phyloP scores from a whole-genome alignment of 495 filamentous ascomycete genomes.

The Hypoxylon crocopeplum region DNA sequence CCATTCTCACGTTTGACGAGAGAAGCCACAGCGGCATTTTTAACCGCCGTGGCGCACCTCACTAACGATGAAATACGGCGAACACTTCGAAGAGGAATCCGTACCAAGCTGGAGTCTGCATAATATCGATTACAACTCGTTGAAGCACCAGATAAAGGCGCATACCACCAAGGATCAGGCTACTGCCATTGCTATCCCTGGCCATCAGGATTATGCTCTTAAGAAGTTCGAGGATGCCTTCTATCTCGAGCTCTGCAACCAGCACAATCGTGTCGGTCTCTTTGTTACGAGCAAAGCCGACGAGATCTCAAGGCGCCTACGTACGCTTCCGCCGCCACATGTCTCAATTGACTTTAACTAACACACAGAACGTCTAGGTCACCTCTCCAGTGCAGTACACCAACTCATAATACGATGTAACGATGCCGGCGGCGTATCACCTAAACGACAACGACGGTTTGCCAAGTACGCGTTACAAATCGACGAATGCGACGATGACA shows the following conservation, averaged over 20 bases:
- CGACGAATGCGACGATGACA: conserved; percentile 66
- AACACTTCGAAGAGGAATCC: conserved; percentile 64
- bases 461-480: conserved; percentile 57
- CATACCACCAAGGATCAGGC: conserved; percentile 67
- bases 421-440: conserved; percentile 40
- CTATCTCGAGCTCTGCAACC: conserved; percentile 64
- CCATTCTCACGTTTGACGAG: background rate
- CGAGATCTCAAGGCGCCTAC: conserved; percentile 67
- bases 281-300: conserved; percentile 76
- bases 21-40: conserved; percentile 9
- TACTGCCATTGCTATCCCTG: conserved; percentile 71
- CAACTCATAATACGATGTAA: conserved; percentile 54
- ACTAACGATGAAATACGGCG: conserved; percentile 70
- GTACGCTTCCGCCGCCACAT: conserved; percentile 47
- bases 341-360: conserved; percentile 25
- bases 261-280: conserved; percentile 71
- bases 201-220: conserved; percentile 58
- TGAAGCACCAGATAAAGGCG: conserved; percentile 75
- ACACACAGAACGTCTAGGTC: conserved; percentile 42
- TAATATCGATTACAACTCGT: conserved; percentile 79
- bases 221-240: conserved; percentile 67
- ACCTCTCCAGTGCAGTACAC: conserved; percentile 59
- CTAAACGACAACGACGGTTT: conserved; percentile 50
- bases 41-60: conserved; percentile 11
- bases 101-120: conserved; percentile 62